Evolutionary conservation across 164 flowering plant genomes (phyloP).

Genomic region (Kalanchoe fedtschenkoi): DNA sequence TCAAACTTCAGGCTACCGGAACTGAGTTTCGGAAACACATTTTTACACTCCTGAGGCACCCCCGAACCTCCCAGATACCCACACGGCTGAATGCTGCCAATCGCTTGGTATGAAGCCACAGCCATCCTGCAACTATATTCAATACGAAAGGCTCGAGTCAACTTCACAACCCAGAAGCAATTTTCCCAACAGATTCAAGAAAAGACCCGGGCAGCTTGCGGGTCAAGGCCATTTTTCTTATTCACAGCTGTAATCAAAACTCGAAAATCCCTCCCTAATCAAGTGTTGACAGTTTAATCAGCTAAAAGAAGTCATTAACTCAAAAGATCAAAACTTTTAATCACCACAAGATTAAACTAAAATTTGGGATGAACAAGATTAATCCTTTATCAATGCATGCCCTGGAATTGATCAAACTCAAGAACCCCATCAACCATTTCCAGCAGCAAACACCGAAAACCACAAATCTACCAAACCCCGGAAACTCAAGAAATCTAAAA

Average conservation of each 20-base stretch:
- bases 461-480: neutral
- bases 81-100: slow-evolving; percentile 27
- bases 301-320: neutral
- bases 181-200: neutral
- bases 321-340: neutral
- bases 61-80: slow-evolving; percentile 18
- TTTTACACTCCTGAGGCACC: slow-evolving; percentile 19
- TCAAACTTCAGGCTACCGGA: slow-evolving; percentile 25
- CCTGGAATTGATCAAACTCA: neutral
- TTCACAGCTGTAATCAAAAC: neutral
- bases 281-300: neutral
- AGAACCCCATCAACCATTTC: neutral
- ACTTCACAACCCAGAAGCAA: neutral
- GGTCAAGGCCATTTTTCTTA: no score
- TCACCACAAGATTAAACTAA: neutral
- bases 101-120: slow-evolving; percentile 35
- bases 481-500: neutral
- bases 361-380: neutral
- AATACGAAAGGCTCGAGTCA: neutral
- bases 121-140: slow-evolving; percentile 53
- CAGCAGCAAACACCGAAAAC: neutral
- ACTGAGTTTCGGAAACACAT: slow-evolving; percentile 20
- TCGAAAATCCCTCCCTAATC: neutral
- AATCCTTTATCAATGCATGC: neutral
- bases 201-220: neutral